Base-by-base conservation (phyloP, 139 green algal species). In the Chlamydomonas sphaeroides region DNA sequence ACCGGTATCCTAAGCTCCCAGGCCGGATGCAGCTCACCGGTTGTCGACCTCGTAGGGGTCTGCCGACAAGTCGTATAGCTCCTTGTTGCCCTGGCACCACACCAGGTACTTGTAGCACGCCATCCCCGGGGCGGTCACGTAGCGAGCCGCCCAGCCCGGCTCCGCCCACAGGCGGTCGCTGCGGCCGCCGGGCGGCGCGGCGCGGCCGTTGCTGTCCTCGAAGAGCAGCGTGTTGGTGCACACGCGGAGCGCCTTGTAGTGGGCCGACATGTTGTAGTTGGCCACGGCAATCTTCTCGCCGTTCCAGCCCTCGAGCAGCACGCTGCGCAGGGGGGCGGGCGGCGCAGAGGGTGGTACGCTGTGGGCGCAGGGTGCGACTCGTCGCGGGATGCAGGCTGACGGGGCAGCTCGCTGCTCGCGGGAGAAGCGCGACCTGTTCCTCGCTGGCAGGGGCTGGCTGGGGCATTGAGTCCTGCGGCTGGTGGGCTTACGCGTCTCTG, bases 31-130 rank as follows among this genome's bases (percentile, higher is more conserved):
- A 10, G 17, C 67, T 26, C 68, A 75, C 69, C 69, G 38, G 66
- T 84, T 84, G 36, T 38, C 48, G 5, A 84, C 1, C 66, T 84
- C 78, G 30, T 59, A 84, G 14, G 51, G 26, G 65, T 84, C 78
- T 0, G 65, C 53, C 1, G 65, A 69, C 11, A 71, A 49, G 49
- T 84, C 78, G 49, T 65, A 84, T 1, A 84, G 33, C 53, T 78
- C 78, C 26, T 42, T 41, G 3, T 84, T 23, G 15, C 78, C 78
- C 33, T 32, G 33, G 78, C 78, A 84, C 78, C 78, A 78, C 5
- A 78, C 66, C 25, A 62, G 20, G 59, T 78, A 84, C 36, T 84
- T 84, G 78, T 78, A 78, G 65, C 53, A 68, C 3, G 30, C 21
- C 35, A 61, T 17, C 30, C 30, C 32, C 18, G 51, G 48, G n/a